A percentile compares a stretch with the other conserved stretches of the same genome.
Evolutionary conservation across 768 basidiomycete species (phyloP).

Genomic region (Hygrophorus russula): DNA sequence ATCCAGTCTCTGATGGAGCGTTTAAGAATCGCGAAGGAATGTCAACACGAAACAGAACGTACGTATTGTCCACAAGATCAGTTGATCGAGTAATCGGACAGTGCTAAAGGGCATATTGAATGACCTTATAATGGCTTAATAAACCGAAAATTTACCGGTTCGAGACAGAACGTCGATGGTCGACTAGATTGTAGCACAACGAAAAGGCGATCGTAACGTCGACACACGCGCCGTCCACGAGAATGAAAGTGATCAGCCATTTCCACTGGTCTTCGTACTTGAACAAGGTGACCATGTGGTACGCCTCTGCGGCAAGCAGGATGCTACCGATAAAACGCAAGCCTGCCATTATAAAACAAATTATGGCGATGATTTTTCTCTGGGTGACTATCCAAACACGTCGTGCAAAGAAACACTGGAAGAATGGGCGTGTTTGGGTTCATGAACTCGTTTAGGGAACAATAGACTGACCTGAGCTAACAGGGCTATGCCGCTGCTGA

Average conservation of each 20-base stretch:
- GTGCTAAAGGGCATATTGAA: background rate
- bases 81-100: constrained; percentile 4
- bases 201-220: constrained; percentile 21
- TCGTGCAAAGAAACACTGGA: constrained; percentile 21
- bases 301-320: constrained; percentile 14
- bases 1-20: constrained; percentile 5
- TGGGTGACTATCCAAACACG: constrained; percentile 20
- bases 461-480: constrained; percentile 16
- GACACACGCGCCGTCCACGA: constrained; percentile 16
- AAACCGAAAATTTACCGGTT: background rate
- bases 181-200: constrained; percentile 20
- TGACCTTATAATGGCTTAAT: background rate
- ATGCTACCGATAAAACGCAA: constrained; percentile 18
- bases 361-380: constrained; percentile 14
- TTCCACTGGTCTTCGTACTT: constrained; percentile 14
- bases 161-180: constrained; percentile 13
- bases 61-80: constrained; percentile 8
- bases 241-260: constrained; percentile 22
- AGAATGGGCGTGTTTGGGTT: background rate
- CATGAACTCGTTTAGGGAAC: background rate
- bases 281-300: constrained; percentile 12
- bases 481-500: constrained; percentile 19
- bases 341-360: constrained; percentile 16
- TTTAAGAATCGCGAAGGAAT: background rate
- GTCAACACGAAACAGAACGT: background rate